These are phyloP conservation scores for Vanrija pseudolonga DNA, from an alignment of 1,284 basidiomycete genomes.

Conservation along the genomic window DNA sequence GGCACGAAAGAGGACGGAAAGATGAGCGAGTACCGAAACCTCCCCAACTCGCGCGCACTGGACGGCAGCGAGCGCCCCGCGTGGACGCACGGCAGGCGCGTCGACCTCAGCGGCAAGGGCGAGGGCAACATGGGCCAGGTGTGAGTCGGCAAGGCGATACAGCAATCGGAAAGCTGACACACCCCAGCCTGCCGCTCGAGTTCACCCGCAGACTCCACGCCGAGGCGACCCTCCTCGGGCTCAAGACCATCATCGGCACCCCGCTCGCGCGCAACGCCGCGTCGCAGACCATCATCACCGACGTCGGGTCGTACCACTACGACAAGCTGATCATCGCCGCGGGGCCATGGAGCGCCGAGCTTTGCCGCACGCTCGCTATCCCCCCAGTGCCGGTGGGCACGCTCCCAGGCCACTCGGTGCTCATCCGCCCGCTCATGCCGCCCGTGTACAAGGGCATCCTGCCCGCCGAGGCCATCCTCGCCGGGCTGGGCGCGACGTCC, in stretches of 20 bases:
- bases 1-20: constrained; percentile 6
- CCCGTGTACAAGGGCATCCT: not conserved
- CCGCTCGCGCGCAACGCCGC: not conserved
- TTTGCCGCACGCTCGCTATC: constrained; percentile 7
- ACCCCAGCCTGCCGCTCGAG: constrained; percentile 3
- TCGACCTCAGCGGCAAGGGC: not conserved
- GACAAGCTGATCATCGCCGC: constrained; percentile 13
- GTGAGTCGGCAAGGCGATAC: too few species aligned
- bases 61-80: not conserved
- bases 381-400: constrained; percentile 5
- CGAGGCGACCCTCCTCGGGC: constrained; percentile 6
- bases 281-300: constrained; percentile 1
- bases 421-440: not conserved
- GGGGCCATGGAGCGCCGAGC: constrained; percentile 11
- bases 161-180: too few species aligned
- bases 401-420: constrained; percentile 8
- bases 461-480: constrained; percentile 10
- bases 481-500: constrained; percentile 2
- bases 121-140: constrained; percentile 5
- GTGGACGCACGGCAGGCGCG: constrained; percentile 11
- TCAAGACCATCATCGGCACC: constrained; percentile 8
- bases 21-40: constrained; percentile 15
- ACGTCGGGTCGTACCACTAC: constrained; percentile 3
- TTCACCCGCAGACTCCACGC: constrained; percentile 7
- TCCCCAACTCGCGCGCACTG: not conserved